phyloP scores from a whole-genome alignment of 148 eudicot genomes.

The Selenicereus undatus region DNA sequence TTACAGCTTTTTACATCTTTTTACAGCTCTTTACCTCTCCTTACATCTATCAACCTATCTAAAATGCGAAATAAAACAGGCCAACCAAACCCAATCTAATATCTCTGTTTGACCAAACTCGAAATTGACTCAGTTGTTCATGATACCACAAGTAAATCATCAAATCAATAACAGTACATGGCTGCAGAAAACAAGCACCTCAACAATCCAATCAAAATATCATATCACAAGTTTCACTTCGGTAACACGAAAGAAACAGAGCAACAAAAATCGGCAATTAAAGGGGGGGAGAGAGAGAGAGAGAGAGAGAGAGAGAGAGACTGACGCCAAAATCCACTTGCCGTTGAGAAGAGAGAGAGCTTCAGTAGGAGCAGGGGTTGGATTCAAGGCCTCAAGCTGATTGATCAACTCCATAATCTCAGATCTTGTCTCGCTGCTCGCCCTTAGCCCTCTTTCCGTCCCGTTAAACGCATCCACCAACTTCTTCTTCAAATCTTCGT shows the following conservation, averaged over 20 bases:
- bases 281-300: not conserved
- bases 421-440: conserved; percentile 72
- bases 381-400: conserved; percentile 76
- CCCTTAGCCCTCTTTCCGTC: conserved; percentile 74
- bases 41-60: too few relatives aligned
- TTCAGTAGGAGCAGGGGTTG: conserved; percentile 82
- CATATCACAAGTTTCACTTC: not conserved
- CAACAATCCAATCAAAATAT: not conserved
- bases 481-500: conserved; percentile 49
- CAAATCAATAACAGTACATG: not conserved
- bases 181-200: not conserved
- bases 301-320: not conserved
- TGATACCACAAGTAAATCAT: not conserved
- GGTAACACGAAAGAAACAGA: not conserved
- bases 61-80: too few relatives aligned
- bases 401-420: conserved; percentile 78
- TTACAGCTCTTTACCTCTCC: too few relatives aligned
- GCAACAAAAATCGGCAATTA: not conserved
- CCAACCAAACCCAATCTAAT: not conserved
- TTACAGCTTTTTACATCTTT: too few relatives aligned
- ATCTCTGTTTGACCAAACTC: not conserved
- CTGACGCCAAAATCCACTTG: conserved; percentile 91
- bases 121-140: not conserved
- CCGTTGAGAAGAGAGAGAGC: conserved; percentile 78
- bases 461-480: conserved; percentile 72